Evolutionary conservation across 2,329 filamentous ascomycete genomes (phyloP).

Genomic region (Fusarium papillatum): DNA sequence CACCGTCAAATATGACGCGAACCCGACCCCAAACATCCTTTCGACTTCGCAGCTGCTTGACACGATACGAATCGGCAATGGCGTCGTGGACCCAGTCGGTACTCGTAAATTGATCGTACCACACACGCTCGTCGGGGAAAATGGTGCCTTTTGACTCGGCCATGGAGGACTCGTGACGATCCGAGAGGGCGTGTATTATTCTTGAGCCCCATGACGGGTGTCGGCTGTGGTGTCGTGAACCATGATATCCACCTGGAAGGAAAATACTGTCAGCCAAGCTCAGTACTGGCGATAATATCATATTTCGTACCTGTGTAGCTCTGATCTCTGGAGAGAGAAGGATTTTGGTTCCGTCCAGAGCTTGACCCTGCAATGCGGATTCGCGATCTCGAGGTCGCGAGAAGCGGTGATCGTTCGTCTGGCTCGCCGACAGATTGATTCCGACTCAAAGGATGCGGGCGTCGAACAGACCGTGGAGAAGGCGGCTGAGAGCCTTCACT

Average conservation of each 20-base stretch:
- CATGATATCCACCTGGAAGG: slow-evolving; percentile 52
- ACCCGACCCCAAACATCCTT: slow-evolving; percentile 90
- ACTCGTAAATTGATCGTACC: slow-evolving; percentile 99
- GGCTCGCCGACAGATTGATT: slow-evolving; percentile 47
- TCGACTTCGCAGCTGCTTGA: slow-evolving; percentile 84
- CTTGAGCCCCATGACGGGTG: slow-evolving; percentile 72
- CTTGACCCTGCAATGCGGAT: slow-evolving; percentile 54
- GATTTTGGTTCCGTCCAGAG: slow-evolving; percentile 42
- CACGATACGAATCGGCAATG: slow-evolving; percentile 92
- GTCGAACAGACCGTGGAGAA: slow-evolving; percentile 50
- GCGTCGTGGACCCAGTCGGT: slow-evolving; percentile 99
- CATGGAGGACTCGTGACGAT: slow-evolving; percentile 66
- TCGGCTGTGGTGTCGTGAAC: slow-evolving; percentile 66
- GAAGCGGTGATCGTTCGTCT: slow-evolving; percentile 61
- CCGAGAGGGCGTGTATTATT: slow-evolving; percentile 72
- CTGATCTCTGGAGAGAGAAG: slow-evolving; percentile 54
- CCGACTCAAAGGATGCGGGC: slow-evolving; percentile 42
- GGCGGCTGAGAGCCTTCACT: slow-evolving; percentile 48
- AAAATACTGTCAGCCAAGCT: slow-evolving; percentile 18
- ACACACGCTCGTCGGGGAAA: slow-evolving; percentile 87
- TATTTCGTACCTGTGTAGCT: slow-evolving; percentile 56
- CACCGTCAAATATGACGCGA: slow-evolving; percentile 83
- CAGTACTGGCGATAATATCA: background rate
- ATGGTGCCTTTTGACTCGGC: slow-evolving; percentile 75
- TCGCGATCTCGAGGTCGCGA: slow-evolving; percentile 56